Percentiles rank a stretch among this genome's conserved stretches.
Evolutionary conservation across 805 yeast genomes (phyloP).

Genomic region (Kuraishia ogatae): DNA sequence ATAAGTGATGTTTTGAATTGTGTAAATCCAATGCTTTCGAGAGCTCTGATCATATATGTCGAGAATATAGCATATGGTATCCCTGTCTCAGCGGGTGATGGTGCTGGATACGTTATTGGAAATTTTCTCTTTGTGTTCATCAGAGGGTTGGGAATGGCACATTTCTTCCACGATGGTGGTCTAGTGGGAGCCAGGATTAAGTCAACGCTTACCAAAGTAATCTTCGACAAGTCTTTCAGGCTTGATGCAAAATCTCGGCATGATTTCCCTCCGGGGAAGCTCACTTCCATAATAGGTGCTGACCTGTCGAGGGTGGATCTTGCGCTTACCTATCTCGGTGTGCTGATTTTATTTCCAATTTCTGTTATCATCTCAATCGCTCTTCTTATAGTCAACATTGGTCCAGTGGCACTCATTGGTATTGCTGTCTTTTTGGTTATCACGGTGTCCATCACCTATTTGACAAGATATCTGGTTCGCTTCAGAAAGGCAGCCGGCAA

Average conservation of each 20-base stretch:
- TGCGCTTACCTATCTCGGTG: conserved; percentile 44
- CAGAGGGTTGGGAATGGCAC: conserved; percentile 44
- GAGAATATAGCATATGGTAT: conserved; percentile 37
- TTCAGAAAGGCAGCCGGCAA: conserved; percentile 49
- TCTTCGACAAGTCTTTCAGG: conserved; percentile 58
- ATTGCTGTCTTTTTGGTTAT: conserved; percentile 45
- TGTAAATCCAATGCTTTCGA: conserved; percentile 58
- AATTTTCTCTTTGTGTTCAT: conserved; percentile 45
- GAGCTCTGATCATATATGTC: conserved; percentile 58
- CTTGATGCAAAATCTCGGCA: conserved; percentile 50
- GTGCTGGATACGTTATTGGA: conserved; percentile 74
- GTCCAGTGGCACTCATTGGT: conserved; percentile 68
- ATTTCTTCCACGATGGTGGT: conserved; percentile 53
- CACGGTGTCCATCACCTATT: conserved; percentile 35
- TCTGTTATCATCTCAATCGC: conserved; percentile 56
- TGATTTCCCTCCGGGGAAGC: conserved; percentile 55
- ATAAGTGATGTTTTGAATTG: conserved; percentile 41
- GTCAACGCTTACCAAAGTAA: conserved; percentile 61
- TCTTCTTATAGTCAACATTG: conserved; percentile 57
- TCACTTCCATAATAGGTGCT: conserved; percentile 74
- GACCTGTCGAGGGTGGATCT: conserved; percentile 77
- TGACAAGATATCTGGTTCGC: conserved; percentile 44
- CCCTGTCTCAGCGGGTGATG: conserved; percentile 37
- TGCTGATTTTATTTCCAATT: conserved; percentile 38
- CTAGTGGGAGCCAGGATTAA: conserved; percentile 64